These are phyloP conservation scores for Phytopythium vexans DNA, from an alignment of 352 stramenopile genomes.

Conservation along the genomic window DNA sequence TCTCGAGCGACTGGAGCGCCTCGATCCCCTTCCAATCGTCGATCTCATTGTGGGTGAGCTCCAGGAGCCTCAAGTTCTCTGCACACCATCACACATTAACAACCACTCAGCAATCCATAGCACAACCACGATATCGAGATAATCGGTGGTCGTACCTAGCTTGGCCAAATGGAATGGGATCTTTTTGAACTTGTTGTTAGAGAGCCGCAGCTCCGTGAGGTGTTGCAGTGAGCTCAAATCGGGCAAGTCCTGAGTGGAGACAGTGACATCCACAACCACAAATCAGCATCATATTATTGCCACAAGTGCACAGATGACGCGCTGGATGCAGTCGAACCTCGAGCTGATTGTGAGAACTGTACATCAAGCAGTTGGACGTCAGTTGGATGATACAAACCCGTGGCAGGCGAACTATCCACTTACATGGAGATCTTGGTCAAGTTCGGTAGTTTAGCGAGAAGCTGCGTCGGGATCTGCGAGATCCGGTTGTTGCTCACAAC, in stretches of 20 bases:
- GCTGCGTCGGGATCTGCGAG: constrained; percentile 49
- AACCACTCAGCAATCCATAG: background rate
- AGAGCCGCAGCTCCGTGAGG: constrained; percentile 77
- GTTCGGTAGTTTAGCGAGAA: constrained; percentile 61
- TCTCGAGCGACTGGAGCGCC: constrained; percentile 46
- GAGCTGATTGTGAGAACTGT: constrained; percentile 74
- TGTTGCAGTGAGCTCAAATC: constrained; percentile 59
- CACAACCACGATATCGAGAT: background rate
- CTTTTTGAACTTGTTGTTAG: constrained; percentile 75
- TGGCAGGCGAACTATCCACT: constrained; percentile 5
- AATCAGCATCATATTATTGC: background rate
- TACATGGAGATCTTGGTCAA: constrained; percentile 87
- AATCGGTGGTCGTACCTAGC: constrained; percentile 39
- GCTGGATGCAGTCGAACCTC: constrained; percentile 16
- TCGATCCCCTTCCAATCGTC: constrained; percentile 79
- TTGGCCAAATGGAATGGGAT: constrained; percentile 59
- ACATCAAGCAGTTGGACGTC: constrained; percentile 5
- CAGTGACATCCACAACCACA: background rate
- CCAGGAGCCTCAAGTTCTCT: constrained; percentile 81
- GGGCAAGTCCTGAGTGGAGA: constrained; percentile 36
- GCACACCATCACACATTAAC: constrained; percentile 3
- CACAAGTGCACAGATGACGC: background rate
- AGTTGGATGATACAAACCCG: constrained; percentile 5
- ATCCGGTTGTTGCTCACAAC: constrained; percentile 87
- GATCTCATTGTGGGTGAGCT: constrained; percentile 81